Evolutionary conservation across 2,329 filamentous ascomycete species (phyloP), one percentile per base, ranked within the genome.

Genomic region (Fusarium tanahbumbuense): DNA sequence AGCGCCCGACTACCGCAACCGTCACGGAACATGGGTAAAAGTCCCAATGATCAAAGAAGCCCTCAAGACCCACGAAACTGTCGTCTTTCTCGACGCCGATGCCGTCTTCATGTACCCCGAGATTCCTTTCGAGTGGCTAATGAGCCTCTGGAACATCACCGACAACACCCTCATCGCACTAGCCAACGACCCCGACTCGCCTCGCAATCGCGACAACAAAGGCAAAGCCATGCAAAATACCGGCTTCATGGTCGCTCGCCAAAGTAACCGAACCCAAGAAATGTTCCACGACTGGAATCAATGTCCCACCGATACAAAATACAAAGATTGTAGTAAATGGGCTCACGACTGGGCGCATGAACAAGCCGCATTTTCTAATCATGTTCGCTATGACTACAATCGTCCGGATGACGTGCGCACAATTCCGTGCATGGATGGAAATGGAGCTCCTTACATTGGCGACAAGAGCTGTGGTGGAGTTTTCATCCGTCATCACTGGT

Each of bases 51-150:
- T 84, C 30, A 74, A 76, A 40, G 74, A 82, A 54, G 77, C 81
- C 1, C 73, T 84, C 41, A 73, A 77, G 41, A 60, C 75, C 9
- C 82, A 85, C 75, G 74, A 80, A 16, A 79, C 83, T 20, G 79
- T 84, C 18, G 76, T 85, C 50, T 81, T 82, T 59, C 71, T 84
- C 56, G 83, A 85, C 64, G 79, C 81, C 37, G 83, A 85, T 59
- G 80, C 78, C 28, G 77, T 80, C n/a, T 78, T 84, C 57, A 73
- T 78, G 9, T 77, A 84, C 60, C 78, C 80, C 3, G 77, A 83
- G 22, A 69, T 85, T 0, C 83, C 83, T 3, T 70, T 84, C 27
- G 83, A 85, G 73, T 85, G 82, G 80, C 76, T 85, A 9, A 78
- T 85, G 71, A 83, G 82, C 73, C 77, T 80, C 54, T 85, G 83